Evolutionary conservation across 2,329 filamentous ascomycete species (phyloP), one percentile per base, ranked within the genome.

Genomic region (Cordyceps farinosa): DNA sequence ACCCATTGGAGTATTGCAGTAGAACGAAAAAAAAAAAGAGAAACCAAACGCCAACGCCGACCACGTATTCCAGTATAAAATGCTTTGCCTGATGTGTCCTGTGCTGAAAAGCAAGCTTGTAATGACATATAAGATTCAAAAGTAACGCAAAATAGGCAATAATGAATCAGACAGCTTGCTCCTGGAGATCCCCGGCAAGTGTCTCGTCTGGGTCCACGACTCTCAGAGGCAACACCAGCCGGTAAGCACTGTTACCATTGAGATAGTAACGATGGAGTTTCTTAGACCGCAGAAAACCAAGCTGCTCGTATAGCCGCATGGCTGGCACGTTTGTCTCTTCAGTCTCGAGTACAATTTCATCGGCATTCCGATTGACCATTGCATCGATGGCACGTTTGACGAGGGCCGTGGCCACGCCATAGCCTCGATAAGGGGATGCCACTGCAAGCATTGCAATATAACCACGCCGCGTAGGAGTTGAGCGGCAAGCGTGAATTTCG

Each of bases 371-470:
- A 63, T 86, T 84, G 11, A 87, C 86, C 95, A 99, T 99, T 66
- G 90, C 89, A 69, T 97, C 92, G 66, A 99, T 93, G 27, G 93
- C 92, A 81, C 87, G 88, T 66, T 89, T 86, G n/a, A 99, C 95
- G 10, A 99, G 82, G 47, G 88, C 87, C 0, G 92, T 97, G 1
- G 90, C 95, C 64, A 99, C 92, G 1, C 95, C 94, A 67, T 88
- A 86, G 6, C 93, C 92, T 29, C 95, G 88, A 71, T 91, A 89
- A 32, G 87, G 80, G 45, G 91, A 87, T 50, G 88, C 86, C 5
- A 97, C 93, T n/a, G 95, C 95, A 48, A 99, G 84, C 95, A 99
- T 99, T 72, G 95, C 95, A 69, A 99, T 98, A 78, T 99, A 99
- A 63, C 95, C 95, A 66, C 95, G 87, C 67, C 92, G 82, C 0